phyloP scores from a whole-genome alignment of 768 basidiomycete species.

The Mycena indigotica region DNA sequence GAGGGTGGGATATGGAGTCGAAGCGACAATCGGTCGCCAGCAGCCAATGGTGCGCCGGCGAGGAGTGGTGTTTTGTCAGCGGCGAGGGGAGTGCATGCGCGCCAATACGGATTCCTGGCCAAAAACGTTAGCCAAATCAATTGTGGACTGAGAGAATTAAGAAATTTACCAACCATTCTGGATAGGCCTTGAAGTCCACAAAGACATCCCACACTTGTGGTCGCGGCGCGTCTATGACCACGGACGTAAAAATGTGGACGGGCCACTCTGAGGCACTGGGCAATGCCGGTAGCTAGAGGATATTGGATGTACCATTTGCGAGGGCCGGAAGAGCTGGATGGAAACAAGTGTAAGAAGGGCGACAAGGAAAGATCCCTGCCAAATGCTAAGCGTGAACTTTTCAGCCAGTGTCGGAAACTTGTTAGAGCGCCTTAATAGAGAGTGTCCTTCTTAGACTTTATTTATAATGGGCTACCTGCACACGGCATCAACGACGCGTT shows the following conservation, averaged over 20 bases:
- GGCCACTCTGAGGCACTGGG: conserved; percentile 15
- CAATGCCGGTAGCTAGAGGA: neutral
- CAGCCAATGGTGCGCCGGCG: neutral
- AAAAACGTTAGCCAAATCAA: neutral
- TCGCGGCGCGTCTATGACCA: conserved; percentile 8
- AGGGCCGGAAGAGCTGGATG: no score
- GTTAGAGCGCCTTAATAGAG: neutral
- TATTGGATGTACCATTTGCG: neutral
- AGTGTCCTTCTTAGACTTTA: neutral
- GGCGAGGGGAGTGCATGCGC: conserved; percentile 3
- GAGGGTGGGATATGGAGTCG: conserved; percentile 10
- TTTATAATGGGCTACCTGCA: neutral
- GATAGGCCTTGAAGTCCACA: conserved; percentile 5
- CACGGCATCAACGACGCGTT: neutral
- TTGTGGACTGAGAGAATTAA: neutral
- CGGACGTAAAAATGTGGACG: conserved; percentile 1
- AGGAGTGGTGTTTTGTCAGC: conserved; percentile 4
- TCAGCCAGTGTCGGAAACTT: no score
- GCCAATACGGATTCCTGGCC: neutral
- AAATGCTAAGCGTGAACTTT: neutral
- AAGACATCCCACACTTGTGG: conserved; percentile 11
- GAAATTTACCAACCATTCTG: neutral
- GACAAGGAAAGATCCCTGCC: neutral
- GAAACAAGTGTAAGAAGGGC: neutral
- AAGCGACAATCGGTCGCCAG: conserved; percentile 1